phyloP scores from a whole-genome alignment of 305 asterid species.

The Solanum hybrid region DNA sequence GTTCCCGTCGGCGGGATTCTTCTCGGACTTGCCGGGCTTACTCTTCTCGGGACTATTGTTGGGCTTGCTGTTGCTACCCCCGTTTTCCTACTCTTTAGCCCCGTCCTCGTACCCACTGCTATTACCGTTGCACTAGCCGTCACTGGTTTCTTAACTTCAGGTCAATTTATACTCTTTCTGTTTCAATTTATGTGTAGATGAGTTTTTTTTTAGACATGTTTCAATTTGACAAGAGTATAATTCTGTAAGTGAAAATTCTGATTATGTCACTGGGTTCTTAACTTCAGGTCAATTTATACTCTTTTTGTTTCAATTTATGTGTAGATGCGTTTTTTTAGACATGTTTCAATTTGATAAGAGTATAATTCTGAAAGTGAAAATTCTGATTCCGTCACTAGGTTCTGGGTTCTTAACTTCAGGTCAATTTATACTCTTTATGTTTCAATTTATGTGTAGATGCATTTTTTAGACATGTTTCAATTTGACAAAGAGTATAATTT shows the following conservation, averaged over 20 bases:
- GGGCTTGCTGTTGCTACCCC: constrained; percentile 50
- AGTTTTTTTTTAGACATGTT: not conserved
- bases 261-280: constrained; percentile 35
- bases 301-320: not conserved
- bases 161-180: not conserved
- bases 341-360: not conserved
- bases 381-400: constrained; percentile 25
- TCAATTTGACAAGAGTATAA: no score
- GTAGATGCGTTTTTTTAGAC: no score
- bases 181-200: not conserved
- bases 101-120: constrained; percentile 49
- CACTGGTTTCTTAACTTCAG: constrained; percentile 46
- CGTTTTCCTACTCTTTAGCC: constrained; percentile 51
- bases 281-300: constrained; percentile 28
- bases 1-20: constrained; percentile 46
- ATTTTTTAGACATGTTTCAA: not conserved
- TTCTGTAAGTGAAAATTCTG: no score
- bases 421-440: not conserved
- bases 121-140: constrained; percentile 33
- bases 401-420: constrained; percentile 50
- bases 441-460: not conserved
- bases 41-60: constrained; percentile 41
- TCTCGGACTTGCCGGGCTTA: constrained; percentile 43
- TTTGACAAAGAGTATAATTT: not conserved
- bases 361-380: not conserved